These are phyloP conservation scores for Fallopia convolvulus DNA, from an alignment of 148 eudicot species.

Conservation along the genomic window DNA sequence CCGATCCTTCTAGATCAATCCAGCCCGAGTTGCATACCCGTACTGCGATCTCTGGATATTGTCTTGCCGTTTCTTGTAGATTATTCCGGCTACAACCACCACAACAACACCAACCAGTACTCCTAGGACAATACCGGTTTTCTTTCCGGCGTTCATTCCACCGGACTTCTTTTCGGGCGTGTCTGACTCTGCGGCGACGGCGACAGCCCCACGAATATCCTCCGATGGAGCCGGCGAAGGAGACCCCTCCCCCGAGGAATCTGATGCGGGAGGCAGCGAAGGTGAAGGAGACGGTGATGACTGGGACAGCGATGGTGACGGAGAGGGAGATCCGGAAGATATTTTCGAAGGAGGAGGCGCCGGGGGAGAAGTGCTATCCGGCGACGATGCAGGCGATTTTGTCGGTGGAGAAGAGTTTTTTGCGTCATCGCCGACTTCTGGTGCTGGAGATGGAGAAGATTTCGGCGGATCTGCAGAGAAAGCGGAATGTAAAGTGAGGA, in stretches of 20 bases:
- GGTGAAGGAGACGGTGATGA: constrained; percentile 3
- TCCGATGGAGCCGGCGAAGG: neutral
- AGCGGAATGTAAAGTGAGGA: constrained; percentile 6
- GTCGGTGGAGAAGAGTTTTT: constrained; percentile 8
- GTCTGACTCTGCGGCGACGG: neutral
- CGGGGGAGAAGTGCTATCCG: constrained; percentile 10
- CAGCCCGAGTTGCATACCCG: constrained; percentile 38
- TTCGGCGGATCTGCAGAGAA: constrained; percentile 14
- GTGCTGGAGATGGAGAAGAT: constrained; percentile 24
- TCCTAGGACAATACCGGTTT: constrained; percentile 44
- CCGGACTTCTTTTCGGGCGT: constrained; percentile 7
- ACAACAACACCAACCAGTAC: constrained; percentile 28
- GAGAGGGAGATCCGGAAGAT: constrained; percentile 10
- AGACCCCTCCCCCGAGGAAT: constrained; percentile 4
- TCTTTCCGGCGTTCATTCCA: constrained; percentile 32
- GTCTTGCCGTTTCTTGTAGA: constrained; percentile 54
- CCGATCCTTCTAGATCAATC: constrained; percentile 11
- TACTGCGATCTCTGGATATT: constrained; percentile 44
- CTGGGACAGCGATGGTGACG: constrained; percentile 15
- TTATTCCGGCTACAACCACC: constrained; percentile 31
- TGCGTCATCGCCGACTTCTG: neutral
- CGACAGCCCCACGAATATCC: neutral
- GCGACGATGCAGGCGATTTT: constrained; percentile 13
- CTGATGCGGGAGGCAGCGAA: constrained; percentile 13
- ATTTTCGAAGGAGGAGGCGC: constrained; percentile 10